These are phyloP conservation scores for Salinomyces thailandicus DNA, from an alignment of 2,329 filamentous ascomycete genomes.

Conservation along the genomic window DNA sequence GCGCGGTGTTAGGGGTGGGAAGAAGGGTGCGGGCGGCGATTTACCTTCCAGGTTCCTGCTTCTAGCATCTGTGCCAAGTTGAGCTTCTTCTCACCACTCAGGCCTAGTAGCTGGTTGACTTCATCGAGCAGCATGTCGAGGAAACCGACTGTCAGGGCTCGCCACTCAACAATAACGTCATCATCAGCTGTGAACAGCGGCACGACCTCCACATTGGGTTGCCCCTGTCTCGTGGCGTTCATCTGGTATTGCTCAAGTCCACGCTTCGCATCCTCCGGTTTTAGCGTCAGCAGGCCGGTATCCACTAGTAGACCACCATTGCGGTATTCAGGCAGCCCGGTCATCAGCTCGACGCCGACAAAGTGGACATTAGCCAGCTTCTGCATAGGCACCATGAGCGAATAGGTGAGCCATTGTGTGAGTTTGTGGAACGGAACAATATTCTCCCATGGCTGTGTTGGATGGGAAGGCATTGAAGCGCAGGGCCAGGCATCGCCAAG, in stretches of 20 bases:
- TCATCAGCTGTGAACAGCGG: slow-evolving; percentile 63
- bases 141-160: slow-evolving; percentile 64
- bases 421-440: slow-evolving; percentile 91
- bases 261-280: slow-evolving; percentile 56
- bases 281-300: slow-evolving; percentile 68
- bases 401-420: slow-evolving; percentile 91
- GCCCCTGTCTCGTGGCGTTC: slow-evolving; percentile 61
- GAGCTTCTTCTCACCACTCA: slow-evolving; percentile 60
- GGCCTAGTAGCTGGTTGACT: slow-evolving; percentile 56
- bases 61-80: slow-evolving; percentile 82
- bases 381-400: slow-evolving; percentile 83
- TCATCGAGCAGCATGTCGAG: slow-evolving; percentile 59
- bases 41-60: slow-evolving; percentile 94
- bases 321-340: slow-evolving; percentile 81
- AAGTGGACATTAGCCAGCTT: slow-evolving; percentile 71
- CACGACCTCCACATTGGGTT: slow-evolving; percentile 61
- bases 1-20: no score
- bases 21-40: no score
- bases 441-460: slow-evolving; percentile 61
- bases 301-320: slow-evolving; percentile 86
- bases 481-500: slow-evolving; percentile 95
- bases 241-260: slow-evolving; percentile 60
- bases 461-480: slow-evolving; percentile 66
- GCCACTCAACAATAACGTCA: slow-evolving; percentile 72
- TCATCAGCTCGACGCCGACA: slow-evolving; percentile 71